phyloP scores from a whole-genome alignment of 2,329 filamentous ascomycete species.

The Colletotrichum graminicola region DNA sequence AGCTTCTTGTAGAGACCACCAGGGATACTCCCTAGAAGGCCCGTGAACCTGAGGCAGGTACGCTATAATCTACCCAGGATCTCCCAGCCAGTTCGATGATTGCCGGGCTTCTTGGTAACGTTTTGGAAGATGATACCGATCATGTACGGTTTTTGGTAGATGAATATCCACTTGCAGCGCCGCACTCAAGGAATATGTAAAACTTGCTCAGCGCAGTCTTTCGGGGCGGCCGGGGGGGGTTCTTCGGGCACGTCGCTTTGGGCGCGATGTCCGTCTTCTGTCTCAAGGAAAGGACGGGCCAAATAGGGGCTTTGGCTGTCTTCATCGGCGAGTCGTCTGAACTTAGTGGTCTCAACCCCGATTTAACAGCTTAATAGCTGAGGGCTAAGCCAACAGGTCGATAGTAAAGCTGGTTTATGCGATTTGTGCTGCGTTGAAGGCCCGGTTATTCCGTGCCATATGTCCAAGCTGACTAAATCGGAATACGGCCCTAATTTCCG shows the following conservation, averaged over 20 bases:
- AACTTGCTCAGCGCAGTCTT: constrained; percentile 27
- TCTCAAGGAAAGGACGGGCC: not conserved
- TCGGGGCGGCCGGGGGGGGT: not conserved
- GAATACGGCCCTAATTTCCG: not conserved
- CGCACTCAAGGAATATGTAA: constrained; percentile 13
- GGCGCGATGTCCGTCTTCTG: not conserved
- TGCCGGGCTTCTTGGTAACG: not conserved
- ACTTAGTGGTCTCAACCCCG: not conserved
- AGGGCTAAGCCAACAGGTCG: not conserved
- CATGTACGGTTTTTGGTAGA: constrained; percentile 33
- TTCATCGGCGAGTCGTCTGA: not conserved
- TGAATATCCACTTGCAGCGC: constrained; percentile 8
- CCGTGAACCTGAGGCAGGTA: constrained; percentile 15
- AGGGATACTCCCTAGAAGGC: constrained; percentile 1
- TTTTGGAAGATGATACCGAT: constrained; percentile 10
- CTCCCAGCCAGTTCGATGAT: not conserved
- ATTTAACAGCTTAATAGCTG: not conserved
- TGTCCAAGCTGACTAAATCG: not conserved
- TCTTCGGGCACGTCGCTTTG: not conserved
- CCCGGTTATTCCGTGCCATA: not conserved
- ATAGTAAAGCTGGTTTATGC: not conserved
- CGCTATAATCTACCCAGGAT: not conserved
- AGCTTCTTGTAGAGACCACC: constrained; percentile 18
- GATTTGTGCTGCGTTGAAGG: not conserved
- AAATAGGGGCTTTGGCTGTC: not conserved